Base-by-base conservation (phyloP, 1,139 yeast species). In the Pichia sp. region DNA sequence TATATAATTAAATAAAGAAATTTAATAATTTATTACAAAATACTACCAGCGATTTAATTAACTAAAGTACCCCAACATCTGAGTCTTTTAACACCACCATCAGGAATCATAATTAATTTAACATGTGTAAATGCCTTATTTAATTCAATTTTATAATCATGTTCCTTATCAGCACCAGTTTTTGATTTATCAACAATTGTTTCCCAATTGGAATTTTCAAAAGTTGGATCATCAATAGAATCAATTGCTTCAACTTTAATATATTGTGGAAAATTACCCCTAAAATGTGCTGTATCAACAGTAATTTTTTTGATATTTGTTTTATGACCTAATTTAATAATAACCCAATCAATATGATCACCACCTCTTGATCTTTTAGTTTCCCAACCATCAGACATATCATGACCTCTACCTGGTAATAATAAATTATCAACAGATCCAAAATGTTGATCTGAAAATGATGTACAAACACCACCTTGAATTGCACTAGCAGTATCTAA, bases 361-460 rank as follows among this genome's bases (percentile, higher is more conserved):
- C 81, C 76, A 22, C 69, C 73, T 63, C 97, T 76, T 1, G 96
- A 87, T 61, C 97, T 78, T 55, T 78, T 78, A n/a, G 97, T 90
- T 64, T 90, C 97, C 97, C 97, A 90, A 16, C 98, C 98, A 60
- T 92, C 97, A 40, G 95, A 80, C 97, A 92, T 90, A 64, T 90
- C 96, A 55, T 74, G 78, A 40, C 98, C 98, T 51, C 97, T 78
- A 10, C 97, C 97, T 4, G 97, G 96, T 48, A 92, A 72, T 47
- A 90, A 68, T 53, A 90, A 70, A 66, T 90, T 90, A 63, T 85
- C 94, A 34, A 90, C 95, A 36, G 89, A 75, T 34, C 96, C 95
- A 60, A 90, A 90, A 66, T 89, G 97, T 67, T 90, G 95, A 66
- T 90, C 97, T 2, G 95, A 84, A 55, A 77, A 78, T 23, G 77